Evolutionary conservation across 768 basidiomycete species (phyloP), one percentile per base, ranked within the genome.

Genomic region (Pleurotus djamor): DNA sequence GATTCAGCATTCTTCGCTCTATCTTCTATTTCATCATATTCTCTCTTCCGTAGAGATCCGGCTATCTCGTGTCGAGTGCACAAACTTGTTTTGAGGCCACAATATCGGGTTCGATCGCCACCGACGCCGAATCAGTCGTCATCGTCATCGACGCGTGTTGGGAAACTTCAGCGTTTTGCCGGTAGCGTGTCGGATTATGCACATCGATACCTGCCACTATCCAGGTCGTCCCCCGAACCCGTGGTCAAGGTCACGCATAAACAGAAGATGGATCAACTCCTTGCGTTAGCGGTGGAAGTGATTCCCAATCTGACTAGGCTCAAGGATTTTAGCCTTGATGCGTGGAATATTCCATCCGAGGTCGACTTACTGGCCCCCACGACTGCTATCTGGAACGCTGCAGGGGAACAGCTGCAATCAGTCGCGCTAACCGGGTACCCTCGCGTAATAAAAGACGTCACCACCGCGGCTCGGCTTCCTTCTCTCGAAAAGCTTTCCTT

Each of bases 391-490:
- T 82, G 79, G 78, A 58, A 65, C 1, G 66, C 73, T 9, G 78
- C 80, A 63, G 79, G 79, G 10, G 56, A 41, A 5, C 73, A 71
- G 28, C 63, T 82, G 48, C 65, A 64, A 17, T 65, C 63, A 12
- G 43, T 79, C 5, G 73, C 74, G 4, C 63, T 82, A 6, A 72
- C 73, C 4, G 77, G 76, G 21, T 72, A 76, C 47, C 63, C 76
- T 12, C 70, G 73, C 37, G 72, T 70, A 1, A 73, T 75, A 58
- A 68, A 69, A 28, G 65, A 69, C 6, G 60, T 80, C 12, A 64
- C 14, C 72, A 77, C 2, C 28, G 12, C 28, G 59, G 66, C 13
- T 76, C 79, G 60, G 13, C 64, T 77, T 16, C 62, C 62, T 3
- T 67, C 69, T 4, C 64, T 80, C 34, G 63, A 68, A 60, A 69